Base-by-base conservation (phyloP, 306 rosid genomes). In the Corylus americana region DNA sequence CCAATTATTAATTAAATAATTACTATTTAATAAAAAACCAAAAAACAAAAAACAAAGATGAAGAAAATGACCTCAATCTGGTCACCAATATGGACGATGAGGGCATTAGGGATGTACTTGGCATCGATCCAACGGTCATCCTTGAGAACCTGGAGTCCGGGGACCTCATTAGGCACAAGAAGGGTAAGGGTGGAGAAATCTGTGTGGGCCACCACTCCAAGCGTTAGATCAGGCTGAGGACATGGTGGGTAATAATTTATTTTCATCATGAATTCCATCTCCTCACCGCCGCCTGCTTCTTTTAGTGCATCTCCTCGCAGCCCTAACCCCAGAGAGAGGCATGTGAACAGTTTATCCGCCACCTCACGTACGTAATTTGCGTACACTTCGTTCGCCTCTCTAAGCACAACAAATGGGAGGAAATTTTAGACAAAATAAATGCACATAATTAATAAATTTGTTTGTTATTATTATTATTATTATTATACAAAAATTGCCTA, bases 241-340 rank as follows among this genome's bases (percentile, higher is more conserved):
- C 90, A 87, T 50, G 86, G 77, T 5, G 90, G 90, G 51, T 87
- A 87, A 70, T 84, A 87, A 50, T 84, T 87, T 4, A 87, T 87
- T 53, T 87, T 84, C 77, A 82, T 1, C 81, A 82, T 0, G 44
- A 79, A 84, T 8, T 14, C 77, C 4, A 87, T 0, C 6, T 82
- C 77, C 3, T 84, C 90, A 50, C 90, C 90, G 0, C 90, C 90
- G 1, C 42, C 18, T 0, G 77, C 88, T 29, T 82, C 85, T 27
- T 79, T 82, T 57, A 82, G 25, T 29, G 20, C 86, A 44, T 82
- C 64, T 44, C 70, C 81, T 74, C 77, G 81, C 22, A 87, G 4
- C 63, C 85, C 88, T 59, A 84, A 47, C 63, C 90, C 88, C 39
- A 84, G 7, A 5, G 88, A 84, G 18, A 87, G 51, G 17, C 70